A percentile compares a stretch with the other conserved stretches of the same genome.
Evolutionary conservation across 305 asterid species (phyloP).

Genomic region (Fraxinus angustifolia): DNA sequence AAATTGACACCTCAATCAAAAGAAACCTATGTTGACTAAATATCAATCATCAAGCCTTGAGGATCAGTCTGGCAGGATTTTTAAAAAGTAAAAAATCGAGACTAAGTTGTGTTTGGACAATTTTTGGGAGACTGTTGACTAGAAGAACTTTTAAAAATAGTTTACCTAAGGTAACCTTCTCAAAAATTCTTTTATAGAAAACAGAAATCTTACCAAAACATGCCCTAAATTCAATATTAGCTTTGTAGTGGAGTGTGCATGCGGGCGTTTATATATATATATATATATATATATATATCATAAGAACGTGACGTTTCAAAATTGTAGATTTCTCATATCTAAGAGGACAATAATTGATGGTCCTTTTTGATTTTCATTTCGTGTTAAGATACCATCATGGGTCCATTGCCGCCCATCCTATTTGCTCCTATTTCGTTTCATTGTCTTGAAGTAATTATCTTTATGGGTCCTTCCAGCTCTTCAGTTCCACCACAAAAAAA

Average conservation of each 20-base stretch:
- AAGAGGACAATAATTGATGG: not conserved
- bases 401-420: not conserved
- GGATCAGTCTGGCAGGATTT: not conserved
- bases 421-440: not conserved
- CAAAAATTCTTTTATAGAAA: not conserved
- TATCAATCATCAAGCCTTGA: not conserved
- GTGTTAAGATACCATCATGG: not conserved
- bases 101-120: not conserved
- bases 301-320: not conserved
- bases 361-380: not conserved
- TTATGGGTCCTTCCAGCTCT: not conserved
- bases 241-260: no score
- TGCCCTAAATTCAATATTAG: not conserved
- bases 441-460: not conserved
- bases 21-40: not conserved
- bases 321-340: not conserved
- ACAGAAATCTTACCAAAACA: not conserved
- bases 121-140: not conserved
- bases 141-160: no score
- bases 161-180: not conserved
- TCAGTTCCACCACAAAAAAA: not conserved
- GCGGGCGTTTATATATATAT: no score
- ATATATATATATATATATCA: no score
- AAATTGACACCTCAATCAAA: not conserved
- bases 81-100: not conserved